Evolutionary conservation across 805 yeast genomes (phyloP).

Genomic region (Grigorovia yakushimaensis): DNA sequence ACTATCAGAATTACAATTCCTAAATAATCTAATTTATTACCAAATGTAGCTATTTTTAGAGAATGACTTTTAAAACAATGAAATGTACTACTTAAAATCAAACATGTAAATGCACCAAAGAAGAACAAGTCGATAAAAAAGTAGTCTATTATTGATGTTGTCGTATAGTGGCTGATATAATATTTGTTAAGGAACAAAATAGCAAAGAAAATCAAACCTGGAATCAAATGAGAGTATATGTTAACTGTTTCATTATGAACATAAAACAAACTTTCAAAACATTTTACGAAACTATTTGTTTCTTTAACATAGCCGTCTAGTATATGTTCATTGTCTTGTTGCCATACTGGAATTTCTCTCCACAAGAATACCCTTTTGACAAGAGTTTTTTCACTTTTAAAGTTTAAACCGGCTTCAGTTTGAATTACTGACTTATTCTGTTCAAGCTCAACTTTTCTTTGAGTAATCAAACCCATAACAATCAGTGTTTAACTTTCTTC

Average conservation of each 20-base stretch:
- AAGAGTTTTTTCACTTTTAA: constrained; percentile 1
- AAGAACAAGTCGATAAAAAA: constrained; percentile 31
- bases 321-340: constrained; percentile 59
- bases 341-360: constrained; percentile 63
- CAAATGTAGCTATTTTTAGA: constrained; percentile 39
- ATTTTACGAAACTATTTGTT: constrained; percentile 37
- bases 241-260: constrained; percentile 69
- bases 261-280: constrained; percentile 42
- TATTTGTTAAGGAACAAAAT: constrained; percentile 24
- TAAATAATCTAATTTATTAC: constrained; percentile 65
- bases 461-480: not conserved
- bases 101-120: constrained; percentile 47
- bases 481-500: no score
- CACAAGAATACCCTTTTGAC: constrained; percentile 15
- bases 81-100: constrained; percentile 54
- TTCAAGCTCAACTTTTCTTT: not conserved
- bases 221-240: constrained; percentile 56
- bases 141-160: constrained; percentile 35
- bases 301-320: constrained; percentile 52
- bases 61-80: constrained; percentile 65
- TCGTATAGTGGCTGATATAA: constrained; percentile 30
- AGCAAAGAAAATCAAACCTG: constrained; percentile 21
- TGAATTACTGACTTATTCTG: not conserved
- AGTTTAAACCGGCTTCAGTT: not conserved
- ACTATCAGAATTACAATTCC: constrained; percentile 64